Evolutionary conservation across 1,284 basidiomycete genomes (phyloP), one percentile per base, ranked within the genome.

Genomic region (Cryptococcus hybrid): DNA sequence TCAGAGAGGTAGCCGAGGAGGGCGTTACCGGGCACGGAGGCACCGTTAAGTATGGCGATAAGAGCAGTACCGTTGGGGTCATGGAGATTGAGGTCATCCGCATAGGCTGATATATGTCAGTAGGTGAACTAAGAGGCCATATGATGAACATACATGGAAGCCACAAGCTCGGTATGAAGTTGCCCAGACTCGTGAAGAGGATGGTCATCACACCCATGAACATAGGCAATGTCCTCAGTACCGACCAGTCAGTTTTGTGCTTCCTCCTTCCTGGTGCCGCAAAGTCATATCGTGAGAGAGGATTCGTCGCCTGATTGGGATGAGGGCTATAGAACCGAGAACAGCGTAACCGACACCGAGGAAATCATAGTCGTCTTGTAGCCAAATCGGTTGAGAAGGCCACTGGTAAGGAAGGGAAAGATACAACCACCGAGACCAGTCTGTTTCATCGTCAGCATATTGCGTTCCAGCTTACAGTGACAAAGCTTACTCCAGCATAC

Each of bases 21-120:
- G 3, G 71, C 63, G 55, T 74, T 70, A 5, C 77, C 77, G 3
- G 71, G 67, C 0, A 77, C 71, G 7, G 72, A 76, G 5, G 76
- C 70, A 42, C 74, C 72, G 56, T 79, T 79, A 67, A 78, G 69
- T 40, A 77, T 63, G 5, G 75, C 67, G 40, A 79, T 66, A 15
- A 77, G 61, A 4, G 66, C 67, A 6, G 74, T 74, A 1, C 78
- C 77, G 39, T 70, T 66, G 0, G 73, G 72, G 39, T 63, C 57
- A 3, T 60, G 61, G 34, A 75, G 52, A 15, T 66, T 64, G 12
- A 78, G 43, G 44, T 73, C 70, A 7, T 68, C 60, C 1, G 75
- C 76, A 52, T 70, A 78, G 1, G 72, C 69, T 68, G 47, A 15
- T 9, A 1, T 13, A 9, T 5, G 46, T 37, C 30, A 44, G 13